Base-by-base conservation (phyloP, 73 alveolate species). In the Paramecium octaurelia region DNA sequence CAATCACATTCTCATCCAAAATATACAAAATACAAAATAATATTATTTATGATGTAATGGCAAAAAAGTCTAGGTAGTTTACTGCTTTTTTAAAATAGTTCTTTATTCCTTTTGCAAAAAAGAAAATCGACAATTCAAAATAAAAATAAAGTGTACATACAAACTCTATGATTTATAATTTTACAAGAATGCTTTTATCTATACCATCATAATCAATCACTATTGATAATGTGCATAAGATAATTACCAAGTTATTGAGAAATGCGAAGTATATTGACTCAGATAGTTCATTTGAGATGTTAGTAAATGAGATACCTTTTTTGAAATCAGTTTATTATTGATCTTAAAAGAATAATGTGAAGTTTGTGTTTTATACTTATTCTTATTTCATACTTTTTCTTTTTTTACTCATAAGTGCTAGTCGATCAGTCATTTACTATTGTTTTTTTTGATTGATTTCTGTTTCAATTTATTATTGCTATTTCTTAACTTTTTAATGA, bases 391-490 rank as follows among this genome's bases (percentile, higher is more conserved):
- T 35, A 38, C 88, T 42, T 20, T 75, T 38, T 75, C 60, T 38
- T 75, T 75, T 75, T 75, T 75, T 42, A 35, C 88, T 42, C 88
- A 75, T 75, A 34, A 75, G 36, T 16, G 88, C 88, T 0, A 75
- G 29, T 75, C 88, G 36, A 16, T 75, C 88, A 12, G 46, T 42
- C 88, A 75, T 75, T 75, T 35, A 75, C 21, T 75, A 38, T 75
- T 75, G 16, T 42, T 42, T 75, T 42, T 38, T 75, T 1, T 75
- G 18, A 9, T 75, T 8, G 5, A 75, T 75, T 75, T 75, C 88
- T 36, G 18, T 35, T 12, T 75, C 88, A 35, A 75, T 38, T 42
- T 75, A 20, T 20, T 75, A 35, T 42, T 75, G n/a, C 20, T 75
- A 16, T 75, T 75, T 38, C 10, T 75, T 75, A 75, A 42, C 88